These are phyloP conservation scores for Tillandsia leiboldiana DNA, from an alignment of 176 grass and related monocot species.

Conservation along the genomic window DNA sequence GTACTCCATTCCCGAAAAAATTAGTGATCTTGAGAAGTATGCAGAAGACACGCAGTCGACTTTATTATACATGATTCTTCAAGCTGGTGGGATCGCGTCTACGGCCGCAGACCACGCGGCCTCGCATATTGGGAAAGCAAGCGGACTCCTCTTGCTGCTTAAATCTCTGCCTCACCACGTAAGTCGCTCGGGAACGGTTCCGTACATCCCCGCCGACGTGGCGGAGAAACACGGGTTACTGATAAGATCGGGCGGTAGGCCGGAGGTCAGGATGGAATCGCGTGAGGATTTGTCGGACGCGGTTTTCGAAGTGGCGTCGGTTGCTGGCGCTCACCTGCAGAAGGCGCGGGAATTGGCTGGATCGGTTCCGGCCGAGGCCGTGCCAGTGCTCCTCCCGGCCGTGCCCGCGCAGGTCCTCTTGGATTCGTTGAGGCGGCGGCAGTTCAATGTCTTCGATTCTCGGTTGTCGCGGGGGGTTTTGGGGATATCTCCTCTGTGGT, in stretches of 20 bases:
- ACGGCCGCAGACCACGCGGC: slow-evolving; percentile 63
- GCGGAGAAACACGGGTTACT: slow-evolving; percentile 59
- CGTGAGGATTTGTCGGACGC: slow-evolving; percentile 49
- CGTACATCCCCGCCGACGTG: slow-evolving; percentile 54
- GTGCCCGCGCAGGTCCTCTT: slow-evolving; percentile 64
- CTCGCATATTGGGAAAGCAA: slow-evolving; percentile 74
- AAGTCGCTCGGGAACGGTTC: slow-evolving; percentile 50
- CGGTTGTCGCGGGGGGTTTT: slow-evolving; percentile 53
- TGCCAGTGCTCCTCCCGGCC: slow-evolving; percentile 52
- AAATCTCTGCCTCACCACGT: slow-evolving; percentile 81
- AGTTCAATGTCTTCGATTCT: slow-evolving; percentile 80
- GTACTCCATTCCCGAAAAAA: slow-evolving; percentile 29
- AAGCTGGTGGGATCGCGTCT: slow-evolving; percentile 65
- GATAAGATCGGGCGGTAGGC: slow-evolving; percentile 18
- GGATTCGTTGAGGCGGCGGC: slow-evolving; percentile 38
- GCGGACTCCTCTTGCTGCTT: slow-evolving; percentile 65
- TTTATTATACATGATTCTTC: slow-evolving; percentile 69
- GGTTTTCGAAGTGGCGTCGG: slow-evolving; percentile 79
- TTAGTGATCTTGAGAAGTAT: slow-evolving; percentile 65
- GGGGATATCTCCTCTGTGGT: slow-evolving; percentile 70
- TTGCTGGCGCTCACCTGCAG: slow-evolving; percentile 58
- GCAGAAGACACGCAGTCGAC: slow-evolving; percentile 81
- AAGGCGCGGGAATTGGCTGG: slow-evolving; percentile 59
- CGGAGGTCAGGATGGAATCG: slow-evolving; percentile 51
- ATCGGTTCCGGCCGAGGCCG: slow-evolving; percentile 41